Evolutionary conservation across 2,329 filamentous ascomycete genomes (phyloP), one percentile per base, ranked within the genome.

Genomic region (Dothiorella sarmentorum): DNA sequence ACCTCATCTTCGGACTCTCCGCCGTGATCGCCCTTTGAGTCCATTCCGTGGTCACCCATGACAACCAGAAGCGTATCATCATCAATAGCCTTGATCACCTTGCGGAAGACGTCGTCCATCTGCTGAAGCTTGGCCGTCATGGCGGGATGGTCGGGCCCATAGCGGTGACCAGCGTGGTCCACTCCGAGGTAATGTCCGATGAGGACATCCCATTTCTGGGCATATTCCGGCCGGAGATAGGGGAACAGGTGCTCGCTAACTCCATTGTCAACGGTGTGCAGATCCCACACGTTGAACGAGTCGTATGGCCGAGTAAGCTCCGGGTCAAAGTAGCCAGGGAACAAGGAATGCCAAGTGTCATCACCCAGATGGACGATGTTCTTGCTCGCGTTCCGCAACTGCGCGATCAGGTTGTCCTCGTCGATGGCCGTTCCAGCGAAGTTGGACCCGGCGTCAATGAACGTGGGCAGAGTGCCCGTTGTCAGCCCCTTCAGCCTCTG

Each of bases 31-130:
- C 94, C 94, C 76, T 99, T 97, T 61, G 84, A 80, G 72, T 99
- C 94, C 94, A 99, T 99, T 10, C 94, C 94, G 69, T 99, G 94
- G 71, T 99, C 94, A n/a, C 94, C 94, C 91, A 99, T 96, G 13
- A 99, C 89, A 18, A 99, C 85, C 33, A 99, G 78, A 20, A 99
- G 78, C 0, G 94, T 99, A 58, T 90, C 78, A 56, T 97, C 88
- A 66, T 96, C 93, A 17, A 99, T 78, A 3, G 78, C 78, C 0
- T 82, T 78, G 3, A 89, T 85, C 56, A 97, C 79, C 24, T 87
- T 81, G 42, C 85, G 83, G 60, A 97, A 80, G 27, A 96, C 87
- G 0, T 71, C 76, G 67, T 99, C 86, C 93, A 99, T 99, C 75
- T 99, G 91, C 63, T 85, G 83, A 64, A 97, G 77, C 75, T 99